Evolutionary conservation across 352 stramenopile genomes (phyloP), one percentile per base, ranked within the genome.

Genomic region (Lagenidium sp.): DNA sequence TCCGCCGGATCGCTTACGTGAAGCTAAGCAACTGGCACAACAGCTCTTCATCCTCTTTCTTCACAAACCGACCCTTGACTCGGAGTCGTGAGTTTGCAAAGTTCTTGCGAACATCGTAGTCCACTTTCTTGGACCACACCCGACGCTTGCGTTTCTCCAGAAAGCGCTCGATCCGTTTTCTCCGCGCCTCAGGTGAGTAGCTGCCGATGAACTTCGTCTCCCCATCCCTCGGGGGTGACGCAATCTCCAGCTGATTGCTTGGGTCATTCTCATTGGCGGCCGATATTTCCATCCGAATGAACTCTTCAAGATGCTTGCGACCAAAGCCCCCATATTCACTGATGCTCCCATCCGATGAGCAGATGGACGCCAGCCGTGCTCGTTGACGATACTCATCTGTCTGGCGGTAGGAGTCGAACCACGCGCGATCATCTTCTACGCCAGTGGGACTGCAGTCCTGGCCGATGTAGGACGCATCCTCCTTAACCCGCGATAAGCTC

Each of bases 61-160:
- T 98, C 22, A 99, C 95, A 65, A 99, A 99, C 35, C 95, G 84
- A 36, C 96, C 92, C 61, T 99, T 99, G 10, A 99, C 95, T 38
- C 96, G 79, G 56, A 98, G 65, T 38, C 96, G 73, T 66, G 89
- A 97, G 72, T 99, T 96, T 35, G 96, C 96, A 79, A 99, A 98
- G 60, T 98, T 98, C 71, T 99, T 99, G 38, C 96, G 75, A 19
- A 98, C 94, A 56, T 98, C 94, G 59, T 99, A 99, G 67, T 98
- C 96, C 7, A 99, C 94, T 38, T 97, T 98, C 59, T 98, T 98
- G 36, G 84, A 92, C 95, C 93, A 99, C 35, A 97, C 82, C 37
- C 92, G 85, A 36, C 74, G 80, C 44, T 95, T 85, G 47, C 91
- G 76, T 67, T 97, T 98, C 51, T 95, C 85, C 21, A 95, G 60